These are phyloP conservation scores for Blepharisma stoltei DNA, from an alignment of 73 alveolate genomes.

Conservation along the genomic window DNA sequence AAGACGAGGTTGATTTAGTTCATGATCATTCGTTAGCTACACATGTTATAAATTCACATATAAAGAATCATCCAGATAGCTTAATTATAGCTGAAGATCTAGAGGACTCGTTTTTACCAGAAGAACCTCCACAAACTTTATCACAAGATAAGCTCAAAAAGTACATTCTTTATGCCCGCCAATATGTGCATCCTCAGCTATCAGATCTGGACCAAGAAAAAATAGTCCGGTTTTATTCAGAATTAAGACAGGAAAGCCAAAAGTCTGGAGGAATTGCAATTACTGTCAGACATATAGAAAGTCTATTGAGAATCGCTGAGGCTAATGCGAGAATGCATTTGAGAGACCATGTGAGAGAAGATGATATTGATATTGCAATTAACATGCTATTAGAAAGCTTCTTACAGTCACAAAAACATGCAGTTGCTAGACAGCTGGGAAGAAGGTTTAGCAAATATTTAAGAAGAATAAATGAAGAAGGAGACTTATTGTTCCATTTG, in stretches of 20 bases:
- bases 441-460: constrained; percentile 81
- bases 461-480: constrained; percentile 20
- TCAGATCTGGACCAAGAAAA: constrained; percentile 88
- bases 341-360: constrained; percentile 91
- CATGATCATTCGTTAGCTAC: constrained; percentile 95
- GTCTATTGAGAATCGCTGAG: constrained; percentile 97
- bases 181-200: constrained; percentile 85
- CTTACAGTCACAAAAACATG: constrained; percentile 90
- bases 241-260: constrained; percentile 85
- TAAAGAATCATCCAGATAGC: constrained; percentile 90
- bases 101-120: constrained; percentile 19
- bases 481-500: constrained; percentile 24
- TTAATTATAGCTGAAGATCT: constrained; percentile 21
- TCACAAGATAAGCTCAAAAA: constrained; percentile 90
- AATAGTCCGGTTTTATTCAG: constrained; percentile 90
- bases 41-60: constrained; percentile 97
- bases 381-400: constrained; percentile 93
- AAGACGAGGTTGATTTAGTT: constrained; percentile 89
- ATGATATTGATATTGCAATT: constrained; percentile 94
- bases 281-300: constrained; percentile 98
- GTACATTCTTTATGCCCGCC: constrained; percentile 95
- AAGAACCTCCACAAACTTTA: constrained; percentile 43
- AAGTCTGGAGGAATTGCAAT: constrained; percentile 92
- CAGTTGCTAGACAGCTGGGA: constrained; percentile 87
- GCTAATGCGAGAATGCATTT: constrained; percentile 98